Conservation (phyloP, 2,329 filamentous ascomycete species). For the Aureobasidium vineae region DNA sequence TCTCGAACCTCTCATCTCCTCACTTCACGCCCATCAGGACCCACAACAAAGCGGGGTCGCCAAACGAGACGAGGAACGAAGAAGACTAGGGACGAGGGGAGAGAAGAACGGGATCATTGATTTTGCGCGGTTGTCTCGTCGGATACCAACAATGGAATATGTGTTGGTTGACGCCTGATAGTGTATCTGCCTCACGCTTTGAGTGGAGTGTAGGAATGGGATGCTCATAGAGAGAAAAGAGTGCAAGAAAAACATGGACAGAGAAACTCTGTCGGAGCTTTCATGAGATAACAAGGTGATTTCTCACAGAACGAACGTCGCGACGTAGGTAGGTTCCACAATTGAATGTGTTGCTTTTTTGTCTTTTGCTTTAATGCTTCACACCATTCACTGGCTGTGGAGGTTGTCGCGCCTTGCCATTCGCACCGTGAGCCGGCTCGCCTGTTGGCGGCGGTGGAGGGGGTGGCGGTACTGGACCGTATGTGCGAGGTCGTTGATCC, state of each 20-base stretch:
- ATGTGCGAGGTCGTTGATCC: slow-evolving; percentile 38
- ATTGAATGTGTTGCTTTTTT: slow-evolving; percentile 19
- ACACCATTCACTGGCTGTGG: slow-evolving; percentile 35
- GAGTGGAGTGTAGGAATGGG: slow-evolving; percentile 17
- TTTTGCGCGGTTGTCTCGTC: slow-evolving; percentile 26
- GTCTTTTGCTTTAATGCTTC: slow-evolving; percentile 33
- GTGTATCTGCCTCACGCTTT: slow-evolving; percentile 37
- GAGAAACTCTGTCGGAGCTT: slow-evolving; percentile 1
- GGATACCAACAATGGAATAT: slow-evolving; percentile 30
- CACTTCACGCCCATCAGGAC: not conserved
- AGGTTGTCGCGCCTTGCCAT: slow-evolving; percentile 10
- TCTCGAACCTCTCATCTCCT: not conserved
- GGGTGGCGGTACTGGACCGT: slow-evolving; percentile 51
- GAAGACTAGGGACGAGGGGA: slow-evolving; percentile 18
- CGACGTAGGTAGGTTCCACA: slow-evolving; percentile 13
- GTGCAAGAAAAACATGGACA: slow-evolving; percentile 20
- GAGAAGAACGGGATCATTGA: slow-evolving; percentile 23
- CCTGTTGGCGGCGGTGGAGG: slow-evolving; percentile 44
- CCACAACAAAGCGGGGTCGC: not conserved
- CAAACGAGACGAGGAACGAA: slow-evolving; percentile 9
- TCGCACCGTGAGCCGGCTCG: slow-evolving; percentile 4
- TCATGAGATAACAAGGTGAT: not conserved
- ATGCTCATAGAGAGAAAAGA: not conserved
- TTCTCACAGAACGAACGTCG: slow-evolving; percentile 20
- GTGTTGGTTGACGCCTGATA: slow-evolving; percentile 35